Evolutionary conservation across 352 stramenopile genomes (phyloP).

Genomic region (Phytopythium ostracodes): DNA sequence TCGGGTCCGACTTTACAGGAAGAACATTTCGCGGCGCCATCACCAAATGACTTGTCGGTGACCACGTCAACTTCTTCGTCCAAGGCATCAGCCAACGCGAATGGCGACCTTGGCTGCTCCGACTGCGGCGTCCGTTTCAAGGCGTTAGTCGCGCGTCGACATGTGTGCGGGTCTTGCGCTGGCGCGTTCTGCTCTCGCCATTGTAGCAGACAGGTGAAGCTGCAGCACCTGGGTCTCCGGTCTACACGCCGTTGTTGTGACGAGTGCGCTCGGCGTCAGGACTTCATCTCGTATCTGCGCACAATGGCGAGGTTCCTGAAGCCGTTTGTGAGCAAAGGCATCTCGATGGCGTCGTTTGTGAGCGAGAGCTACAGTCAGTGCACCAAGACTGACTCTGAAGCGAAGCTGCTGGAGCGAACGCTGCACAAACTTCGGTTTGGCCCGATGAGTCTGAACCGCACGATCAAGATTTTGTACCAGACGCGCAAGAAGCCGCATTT

Average conservation of each 20-base stretch:
- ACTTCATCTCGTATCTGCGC: conserved; percentile 49
- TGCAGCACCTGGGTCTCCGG: conserved; percentile 37
- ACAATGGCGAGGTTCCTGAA: conserved; percentile 31
- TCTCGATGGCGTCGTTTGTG: conserved; percentile 29
- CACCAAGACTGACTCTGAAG: conserved; percentile 18
- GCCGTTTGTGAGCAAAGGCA: conserved; percentile 22
- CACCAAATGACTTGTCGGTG: conserved; percentile 5
- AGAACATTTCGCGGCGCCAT: background rate
- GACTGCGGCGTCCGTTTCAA: conserved; percentile 55
- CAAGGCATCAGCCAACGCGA: conserved; percentile 4
- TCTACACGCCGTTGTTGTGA: conserved; percentile 42
- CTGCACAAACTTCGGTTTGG: conserved; percentile 43
- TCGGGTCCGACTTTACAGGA: background rate
- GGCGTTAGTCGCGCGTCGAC: conserved; percentile 33
- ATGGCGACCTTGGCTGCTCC: conserved; percentile 33
- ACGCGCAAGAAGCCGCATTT: conserved; percentile 62
- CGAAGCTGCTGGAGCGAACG: conserved; percentile 30
- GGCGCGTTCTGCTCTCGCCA: conserved; percentile 58
- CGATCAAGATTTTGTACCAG: conserved; percentile 79
- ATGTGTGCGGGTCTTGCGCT: conserved; percentile 60
- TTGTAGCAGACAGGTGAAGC: conserved; percentile 41
- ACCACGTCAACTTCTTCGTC: conserved; percentile 11
- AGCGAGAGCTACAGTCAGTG: background rate
- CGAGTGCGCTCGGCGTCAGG: conserved; percentile 46
- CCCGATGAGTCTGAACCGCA: conserved; percentile 74